Evolutionary conservation across 228 moss, liverwort and hornwort genomes (phyloP).

Genomic region (Sphagnum magellanicum): DNA sequence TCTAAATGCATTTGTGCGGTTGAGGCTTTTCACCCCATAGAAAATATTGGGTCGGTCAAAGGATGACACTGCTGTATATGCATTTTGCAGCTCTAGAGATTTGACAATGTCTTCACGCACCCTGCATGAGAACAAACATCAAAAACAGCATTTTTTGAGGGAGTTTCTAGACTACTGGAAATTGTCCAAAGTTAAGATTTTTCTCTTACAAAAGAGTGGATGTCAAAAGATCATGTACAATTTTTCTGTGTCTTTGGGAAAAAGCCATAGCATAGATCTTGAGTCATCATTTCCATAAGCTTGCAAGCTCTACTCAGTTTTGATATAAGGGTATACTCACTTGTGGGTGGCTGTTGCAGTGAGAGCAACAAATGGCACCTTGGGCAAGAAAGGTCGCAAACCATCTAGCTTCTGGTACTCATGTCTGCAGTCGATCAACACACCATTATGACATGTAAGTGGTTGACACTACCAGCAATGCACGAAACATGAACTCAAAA

Average conservation of each 20-base stretch:
- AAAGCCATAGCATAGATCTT: no score
- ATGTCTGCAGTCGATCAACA: constrained; percentile 25
- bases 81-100: constrained; percentile 50
- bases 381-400: constrained; percentile 65
- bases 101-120: constrained; percentile 72
- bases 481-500: no score
- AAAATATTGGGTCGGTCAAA: constrained; percentile 84
- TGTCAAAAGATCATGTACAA: no score
- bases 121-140: constrained; percentile 30
- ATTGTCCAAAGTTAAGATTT: neutral
- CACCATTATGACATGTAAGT: neutral
- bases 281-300: no score
- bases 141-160: neutral
- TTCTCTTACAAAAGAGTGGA: no score
- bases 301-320: neutral
- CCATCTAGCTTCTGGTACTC: constrained; percentile 68
- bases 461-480: no score
- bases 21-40: constrained; percentile 77
- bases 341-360: constrained; percentile 84
- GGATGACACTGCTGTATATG: constrained; percentile 62
- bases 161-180: neutral
- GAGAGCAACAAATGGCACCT: constrained; percentile 82
- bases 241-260: no score
- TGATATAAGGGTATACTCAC: constrained; percentile 25
- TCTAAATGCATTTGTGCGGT: constrained; percentile 64